Conservation (phyloP, 2,329 filamentous ascomycete genomes). For the Aphanocladium album region DNA sequence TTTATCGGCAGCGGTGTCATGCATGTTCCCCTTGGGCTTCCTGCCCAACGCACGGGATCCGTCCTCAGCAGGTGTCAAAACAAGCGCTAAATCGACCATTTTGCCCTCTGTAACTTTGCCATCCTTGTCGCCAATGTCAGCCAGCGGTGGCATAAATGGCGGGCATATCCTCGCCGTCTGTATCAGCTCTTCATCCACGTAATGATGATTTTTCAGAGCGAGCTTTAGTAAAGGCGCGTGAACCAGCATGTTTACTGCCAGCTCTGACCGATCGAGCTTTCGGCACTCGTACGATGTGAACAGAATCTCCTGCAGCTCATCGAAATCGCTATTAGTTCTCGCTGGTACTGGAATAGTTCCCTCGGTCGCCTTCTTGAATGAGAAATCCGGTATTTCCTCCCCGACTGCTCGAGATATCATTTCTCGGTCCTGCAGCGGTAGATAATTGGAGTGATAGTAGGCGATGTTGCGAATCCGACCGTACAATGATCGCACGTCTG, state of each 20-base stretch:
- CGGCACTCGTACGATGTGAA: not conserved
- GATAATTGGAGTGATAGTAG: not conserved
- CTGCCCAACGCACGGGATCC: not conserved
- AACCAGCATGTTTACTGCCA: not conserved
- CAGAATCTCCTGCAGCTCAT: not conserved
- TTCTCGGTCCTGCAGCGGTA: not conserved
- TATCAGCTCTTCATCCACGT: not conserved
- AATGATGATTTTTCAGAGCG: not conserved
- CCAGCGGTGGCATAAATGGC: not conserved
- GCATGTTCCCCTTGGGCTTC: not conserved
- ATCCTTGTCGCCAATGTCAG: not conserved
- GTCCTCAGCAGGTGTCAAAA: not conserved
- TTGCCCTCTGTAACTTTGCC: not conserved
- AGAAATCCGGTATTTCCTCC: not conserved
- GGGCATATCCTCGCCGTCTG: not conserved
- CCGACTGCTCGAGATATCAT: not conserved
- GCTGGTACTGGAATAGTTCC: too few species aligned
- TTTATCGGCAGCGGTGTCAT: not conserved
- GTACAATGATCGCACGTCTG: not conserved
- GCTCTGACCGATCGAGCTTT: not conserved
- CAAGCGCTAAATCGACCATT: not conserved
- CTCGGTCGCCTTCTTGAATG: not conserved
- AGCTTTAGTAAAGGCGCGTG: not conserved
- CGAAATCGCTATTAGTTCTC: not conserved
- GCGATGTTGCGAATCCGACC: not conserved